Base-by-base conservation (phyloP, 2,329 filamentous ascomycete genomes). In the Ceratocystis cacaofunesta region DNA sequence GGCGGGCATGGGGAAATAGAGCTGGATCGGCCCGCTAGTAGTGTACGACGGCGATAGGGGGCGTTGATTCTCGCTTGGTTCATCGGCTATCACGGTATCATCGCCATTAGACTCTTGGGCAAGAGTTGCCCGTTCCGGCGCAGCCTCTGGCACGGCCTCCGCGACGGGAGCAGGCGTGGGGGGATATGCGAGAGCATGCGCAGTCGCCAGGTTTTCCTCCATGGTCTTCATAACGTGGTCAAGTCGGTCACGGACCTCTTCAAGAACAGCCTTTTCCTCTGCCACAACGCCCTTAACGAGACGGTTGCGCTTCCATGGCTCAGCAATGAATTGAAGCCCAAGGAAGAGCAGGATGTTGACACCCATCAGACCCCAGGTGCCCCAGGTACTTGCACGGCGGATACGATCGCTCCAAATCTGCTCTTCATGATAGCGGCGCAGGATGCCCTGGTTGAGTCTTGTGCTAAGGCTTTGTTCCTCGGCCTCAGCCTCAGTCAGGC, bases 371-470 rank as follows among this genome's bases (percentile, higher is more conserved):
- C 92, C 94, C 85, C 95, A 97, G 0, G 94, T 99, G 44, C 95
- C 92, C 94, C 94, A 99, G 0, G 94, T 99, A 74, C 89, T 94
- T 80, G 96, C 96, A 69, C 94, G 82, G 44, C 94, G 82, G 73
- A 99, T 99, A 71, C 95, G 92, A 74, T 99, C 94, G 72, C 90
- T 95, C 94, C 94, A 99, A 66, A 99, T 95, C 78, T 99, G 94
- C 78, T 99, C 94, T 77, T 99, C 94, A 75, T 99, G 94, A 75
- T 99, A 99, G 68, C 95, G 85, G 68, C 88, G 88, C 63, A 96
- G 79, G 70, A 97, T 96, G 62, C 87, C 85, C 68, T 87, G 85
- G 73, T 88, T 92, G 64, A 99, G 78, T 71, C 86, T 83, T 63
- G 85, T 83, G 65, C 86, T 83, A 0, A 91, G 82, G 68, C 88